These are phyloP conservation scores for Mitragyna speciosa DNA, from an alignment of 257 asterid genomes.

Conservation along the genomic window DNA sequence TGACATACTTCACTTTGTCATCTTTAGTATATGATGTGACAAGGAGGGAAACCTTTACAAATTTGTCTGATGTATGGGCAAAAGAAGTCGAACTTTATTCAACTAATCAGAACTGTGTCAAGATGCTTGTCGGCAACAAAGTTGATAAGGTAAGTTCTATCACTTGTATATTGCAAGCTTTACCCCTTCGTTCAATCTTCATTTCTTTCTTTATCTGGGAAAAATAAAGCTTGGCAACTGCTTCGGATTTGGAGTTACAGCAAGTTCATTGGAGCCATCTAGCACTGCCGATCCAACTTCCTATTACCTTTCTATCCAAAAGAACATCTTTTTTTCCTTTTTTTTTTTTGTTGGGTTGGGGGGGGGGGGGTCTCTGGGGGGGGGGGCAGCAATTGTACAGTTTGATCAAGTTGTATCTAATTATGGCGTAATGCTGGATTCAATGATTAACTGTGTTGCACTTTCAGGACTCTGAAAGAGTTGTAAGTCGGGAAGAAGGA, in stretches of 20 bases:
- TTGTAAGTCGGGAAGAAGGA: slow-evolving; percentile 84
- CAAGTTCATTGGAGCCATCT: background rate
- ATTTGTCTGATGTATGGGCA: slow-evolving; percentile 86
- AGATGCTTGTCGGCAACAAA: slow-evolving; percentile 96
- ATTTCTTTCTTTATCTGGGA: background rate
- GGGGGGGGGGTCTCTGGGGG: background rate
- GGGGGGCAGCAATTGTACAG: background rate
- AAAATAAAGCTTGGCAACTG: background rate
- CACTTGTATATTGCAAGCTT: background rate
- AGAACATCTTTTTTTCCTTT: too few relatives aligned
- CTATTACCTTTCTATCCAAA: background rate
- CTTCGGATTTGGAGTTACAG: too few relatives aligned
- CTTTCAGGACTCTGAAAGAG: slow-evolving; percentile 79
- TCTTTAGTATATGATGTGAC: slow-evolving; percentile 82
- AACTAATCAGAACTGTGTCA: slow-evolving; percentile 70
- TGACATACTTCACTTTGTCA: slow-evolving; percentile 12
- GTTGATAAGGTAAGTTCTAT: slow-evolving; percentile 64
- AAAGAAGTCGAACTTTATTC: slow-evolving; percentile 84
- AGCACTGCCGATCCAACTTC: background rate
- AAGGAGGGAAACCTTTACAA: slow-evolving; percentile 78
- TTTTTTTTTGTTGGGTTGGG: background rate
- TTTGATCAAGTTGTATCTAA: too few relatives aligned
- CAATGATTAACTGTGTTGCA: background rate
- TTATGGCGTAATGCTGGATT: background rate
- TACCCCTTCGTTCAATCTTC: background rate